A percentile compares a stretch with the other conserved stretches of the same genome.
Conservation (phyloP, 208 protist species). For the Leishmania martiniquensis region DNA sequence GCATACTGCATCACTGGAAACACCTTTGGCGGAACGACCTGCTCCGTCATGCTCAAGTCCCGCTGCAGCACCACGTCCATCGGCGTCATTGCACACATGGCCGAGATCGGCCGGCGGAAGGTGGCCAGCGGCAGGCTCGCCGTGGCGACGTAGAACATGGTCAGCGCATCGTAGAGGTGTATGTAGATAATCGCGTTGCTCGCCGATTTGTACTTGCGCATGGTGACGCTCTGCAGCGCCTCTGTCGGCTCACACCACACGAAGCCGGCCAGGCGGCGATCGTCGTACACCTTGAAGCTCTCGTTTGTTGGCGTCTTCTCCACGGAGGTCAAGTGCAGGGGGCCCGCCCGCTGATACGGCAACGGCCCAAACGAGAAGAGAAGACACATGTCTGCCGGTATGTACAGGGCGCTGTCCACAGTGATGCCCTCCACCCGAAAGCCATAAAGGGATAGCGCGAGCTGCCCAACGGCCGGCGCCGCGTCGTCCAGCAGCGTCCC, state of each 20-base stretch:
- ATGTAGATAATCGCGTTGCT: conserved; percentile 63
- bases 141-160: conserved; percentile 89
- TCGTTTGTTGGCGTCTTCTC: conserved; percentile 51
- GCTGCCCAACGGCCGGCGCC: conserved; percentile 32
- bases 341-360: conserved; percentile 77
- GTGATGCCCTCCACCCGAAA: conserved; percentile 89
- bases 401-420: conserved; percentile 56
- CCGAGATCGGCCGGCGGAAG: conserved; percentile 77
- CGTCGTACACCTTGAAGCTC: conserved; percentile 67
- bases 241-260: conserved; percentile 86
- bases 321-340: conserved; percentile 54
- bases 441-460: conserved; percentile 63
- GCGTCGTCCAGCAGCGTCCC: conserved; percentile 66
- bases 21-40: conserved; percentile 65
- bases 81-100: conserved; percentile 53
- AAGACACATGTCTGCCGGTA: conserved; percentile 77
- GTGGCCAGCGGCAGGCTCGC: conserved; percentile 55
- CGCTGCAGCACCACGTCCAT: conserved; percentile 76
- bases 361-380: conserved; percentile 88
- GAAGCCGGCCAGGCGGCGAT: conserved; percentile 52
- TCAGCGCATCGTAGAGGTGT: conserved; percentile 86
- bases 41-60: conserved; percentile 78
- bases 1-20: conserved; percentile 75
- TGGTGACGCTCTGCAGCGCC: conserved; percentile 41
- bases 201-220: conserved; percentile 67